phyloP scores from a whole-genome alignment of 345 rosid species.

The Eucalyptus paniculata region DNA sequence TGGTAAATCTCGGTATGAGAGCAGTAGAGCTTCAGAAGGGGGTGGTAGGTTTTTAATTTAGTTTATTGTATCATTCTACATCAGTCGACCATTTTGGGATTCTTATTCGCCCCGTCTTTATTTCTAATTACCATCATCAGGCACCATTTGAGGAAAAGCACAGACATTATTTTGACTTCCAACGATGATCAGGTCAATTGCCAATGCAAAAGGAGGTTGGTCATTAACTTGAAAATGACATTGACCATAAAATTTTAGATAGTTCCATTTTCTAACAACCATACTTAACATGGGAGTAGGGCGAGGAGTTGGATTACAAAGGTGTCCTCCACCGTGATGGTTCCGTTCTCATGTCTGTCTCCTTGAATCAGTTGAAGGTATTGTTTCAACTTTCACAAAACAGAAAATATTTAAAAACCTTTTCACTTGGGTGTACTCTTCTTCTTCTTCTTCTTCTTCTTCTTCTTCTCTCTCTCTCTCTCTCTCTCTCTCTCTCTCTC shows the following conservation, averaged over 20 bases:
- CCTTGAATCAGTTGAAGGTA: conserved; percentile 78
- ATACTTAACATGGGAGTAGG: conserved; percentile 16
- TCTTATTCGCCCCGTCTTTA: too few species aligned
- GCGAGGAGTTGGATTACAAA: conserved; percentile 89
- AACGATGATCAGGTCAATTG: conserved; percentile 73
- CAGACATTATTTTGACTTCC: conserved; percentile 81
- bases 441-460: not conserved
- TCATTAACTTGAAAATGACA: not conserved
- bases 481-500: not conserved
- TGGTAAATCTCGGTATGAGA: too few species aligned
- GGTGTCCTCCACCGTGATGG: conserved; percentile 95
- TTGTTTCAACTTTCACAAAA: not conserved
- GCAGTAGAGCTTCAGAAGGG: too few species aligned
- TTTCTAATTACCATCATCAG: too few species aligned
- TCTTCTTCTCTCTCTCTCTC: not conserved
- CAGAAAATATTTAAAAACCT: not conserved
- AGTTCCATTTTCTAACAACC: not conserved
- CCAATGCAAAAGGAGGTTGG: conserved; percentile 88
- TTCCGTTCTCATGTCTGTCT: conserved; percentile 79
- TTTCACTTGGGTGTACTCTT: not conserved
- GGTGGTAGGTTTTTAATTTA: too few species aligned
- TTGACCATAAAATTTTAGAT: not conserved
- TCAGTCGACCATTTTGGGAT: too few species aligned
- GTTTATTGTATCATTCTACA: too few species aligned
- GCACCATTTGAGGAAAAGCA: conserved; percentile 88